These are phyloP conservation scores for Suhomyces tanzawaensis DNA, from an alignment of 805 yeast genomes.

Conservation along the genomic window DNA sequence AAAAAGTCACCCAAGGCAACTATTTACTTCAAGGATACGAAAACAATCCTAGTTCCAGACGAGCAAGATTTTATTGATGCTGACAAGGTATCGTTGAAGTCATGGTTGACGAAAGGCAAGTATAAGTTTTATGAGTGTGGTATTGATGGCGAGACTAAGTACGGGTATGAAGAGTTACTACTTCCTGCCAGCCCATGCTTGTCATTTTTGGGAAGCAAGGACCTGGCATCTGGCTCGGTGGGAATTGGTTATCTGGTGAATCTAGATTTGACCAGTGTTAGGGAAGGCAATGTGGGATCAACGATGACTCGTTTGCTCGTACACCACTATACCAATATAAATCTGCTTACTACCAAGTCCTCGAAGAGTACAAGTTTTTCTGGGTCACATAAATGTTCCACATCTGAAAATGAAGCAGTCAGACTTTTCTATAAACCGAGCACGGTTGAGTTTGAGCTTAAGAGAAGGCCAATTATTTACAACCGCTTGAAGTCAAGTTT, in stretches of 20 bases:
- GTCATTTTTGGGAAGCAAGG: constrained; percentile 5
- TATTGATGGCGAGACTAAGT: background rate
- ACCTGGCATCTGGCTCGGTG: constrained; percentile 10
- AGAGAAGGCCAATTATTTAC: constrained; percentile 9
- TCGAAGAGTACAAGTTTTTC: constrained; percentile 9
- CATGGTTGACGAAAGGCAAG: background rate
- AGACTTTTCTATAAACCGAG: constrained; percentile 18
- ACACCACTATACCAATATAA: background rate
- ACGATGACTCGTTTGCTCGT: no score
- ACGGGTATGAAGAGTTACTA: background rate
- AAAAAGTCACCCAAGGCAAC: constrained; percentile 10
- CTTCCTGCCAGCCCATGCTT: constrained; percentile 6
- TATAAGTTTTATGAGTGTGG: constrained; percentile 5
- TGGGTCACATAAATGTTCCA: constrained; percentile 17
- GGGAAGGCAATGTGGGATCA: no score
- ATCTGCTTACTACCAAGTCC: constrained; percentile 1
- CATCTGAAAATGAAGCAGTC: constrained; percentile 13
- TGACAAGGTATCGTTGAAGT: background rate
- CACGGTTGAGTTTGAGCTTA: constrained; percentile 9
- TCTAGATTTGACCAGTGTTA: constrained; percentile 3
- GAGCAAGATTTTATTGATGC: constrained; percentile 4
- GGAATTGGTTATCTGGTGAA: constrained; percentile 8
- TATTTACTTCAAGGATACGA: constrained; percentile 16
- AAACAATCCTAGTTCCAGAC: constrained; percentile 16
- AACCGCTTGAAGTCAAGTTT: background rate